A percentile compares a stretch with the other conserved stretches of the same genome.
These are phyloP conservation scores for Lachnellula hyalina DNA, from an alignment of 2,329 filamentous ascomycete genomes.

Conservation along the genomic window DNA sequence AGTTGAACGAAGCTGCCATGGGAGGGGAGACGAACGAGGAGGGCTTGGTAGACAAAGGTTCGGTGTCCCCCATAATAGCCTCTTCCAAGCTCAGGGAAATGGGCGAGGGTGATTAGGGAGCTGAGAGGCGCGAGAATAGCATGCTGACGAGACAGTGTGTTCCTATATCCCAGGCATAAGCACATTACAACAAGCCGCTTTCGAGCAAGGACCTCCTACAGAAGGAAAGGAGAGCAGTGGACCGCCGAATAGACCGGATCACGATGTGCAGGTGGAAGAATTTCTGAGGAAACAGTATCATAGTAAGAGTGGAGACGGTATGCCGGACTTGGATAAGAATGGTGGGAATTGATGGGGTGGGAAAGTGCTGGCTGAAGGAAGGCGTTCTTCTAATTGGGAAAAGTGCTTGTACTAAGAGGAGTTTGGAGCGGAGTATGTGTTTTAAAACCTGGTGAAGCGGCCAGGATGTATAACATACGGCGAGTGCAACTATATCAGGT, in stretches of 20 bases:
- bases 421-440: no score
- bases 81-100: neutral
- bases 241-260: conserved; percentile 23
- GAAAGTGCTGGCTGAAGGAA: no score
- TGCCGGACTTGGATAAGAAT: conserved; percentile 8
- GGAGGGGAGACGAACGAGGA: conserved; percentile 9
- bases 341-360: no score
- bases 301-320: conserved; percentile 20
- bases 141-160: conserved; percentile 16
- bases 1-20: conserved; percentile 23
- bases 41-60: conserved; percentile 22
- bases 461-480: no score
- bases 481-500: no score
- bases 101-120: neutral
- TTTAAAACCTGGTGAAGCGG: no score
- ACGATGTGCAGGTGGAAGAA: conserved; percentile 30
- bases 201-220: conserved; percentile 6
- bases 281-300: conserved; percentile 27
- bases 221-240: conserved; percentile 3
- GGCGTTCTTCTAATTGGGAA: no score
- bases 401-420: no score
- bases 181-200: conserved; percentile 9
- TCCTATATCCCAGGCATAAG: conserved; percentile 21
- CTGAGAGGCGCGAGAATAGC: neutral
- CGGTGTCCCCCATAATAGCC: neutral